Evolutionary conservation across 2,329 filamentous ascomycete species (phyloP).

Genomic region (Sarocladium strictum): DNA sequence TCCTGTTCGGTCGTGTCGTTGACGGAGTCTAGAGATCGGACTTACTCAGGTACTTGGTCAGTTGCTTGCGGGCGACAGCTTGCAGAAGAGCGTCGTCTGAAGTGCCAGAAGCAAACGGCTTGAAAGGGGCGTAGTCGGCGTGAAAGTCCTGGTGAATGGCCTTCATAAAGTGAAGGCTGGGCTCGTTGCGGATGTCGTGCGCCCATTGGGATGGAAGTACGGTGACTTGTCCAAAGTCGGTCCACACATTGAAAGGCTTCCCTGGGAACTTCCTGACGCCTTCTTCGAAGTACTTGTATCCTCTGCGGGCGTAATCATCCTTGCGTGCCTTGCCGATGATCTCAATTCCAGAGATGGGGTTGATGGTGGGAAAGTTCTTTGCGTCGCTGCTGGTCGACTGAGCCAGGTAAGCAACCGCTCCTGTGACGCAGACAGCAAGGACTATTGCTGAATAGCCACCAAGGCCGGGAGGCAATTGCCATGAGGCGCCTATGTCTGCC

Average conservation of each 20-base stretch:
- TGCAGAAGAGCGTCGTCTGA: conserved; percentile 4
- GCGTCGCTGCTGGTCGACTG: not conserved
- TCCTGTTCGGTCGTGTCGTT: not conserved
- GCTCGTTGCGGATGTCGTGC: conserved; percentile 18
- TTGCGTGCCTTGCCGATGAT: conserved; percentile 1
- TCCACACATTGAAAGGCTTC: conserved; percentile 14
- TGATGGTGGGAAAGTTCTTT: conserved; percentile 4
- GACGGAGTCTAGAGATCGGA: not conserved
- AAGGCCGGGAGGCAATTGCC: not conserved
- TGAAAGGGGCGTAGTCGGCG: conserved; percentile 1
- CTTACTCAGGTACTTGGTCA: conserved; percentile 9
- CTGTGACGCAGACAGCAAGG: not conserved
- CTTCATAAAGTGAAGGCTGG: conserved; percentile 14
- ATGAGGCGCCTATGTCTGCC: not conserved
- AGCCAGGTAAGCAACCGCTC: not conserved
- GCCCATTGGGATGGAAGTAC: conserved; percentile 15
- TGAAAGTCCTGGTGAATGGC: conserved; percentile 10
- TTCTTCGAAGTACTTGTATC: not conserved
- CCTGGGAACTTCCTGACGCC: not conserved
- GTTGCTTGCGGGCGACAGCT: conserved; percentile 2
- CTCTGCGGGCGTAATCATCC: not conserved
- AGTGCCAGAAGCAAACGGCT: not conserved
- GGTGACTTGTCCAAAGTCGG: conserved; percentile 15
- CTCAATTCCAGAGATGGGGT: conserved; percentile 2
- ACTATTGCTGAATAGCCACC: not conserved